These are phyloP conservation scores for Diplodia intermedia DNA, from an alignment of 2,329 filamentous ascomycete species.

Conservation along the genomic window DNA sequence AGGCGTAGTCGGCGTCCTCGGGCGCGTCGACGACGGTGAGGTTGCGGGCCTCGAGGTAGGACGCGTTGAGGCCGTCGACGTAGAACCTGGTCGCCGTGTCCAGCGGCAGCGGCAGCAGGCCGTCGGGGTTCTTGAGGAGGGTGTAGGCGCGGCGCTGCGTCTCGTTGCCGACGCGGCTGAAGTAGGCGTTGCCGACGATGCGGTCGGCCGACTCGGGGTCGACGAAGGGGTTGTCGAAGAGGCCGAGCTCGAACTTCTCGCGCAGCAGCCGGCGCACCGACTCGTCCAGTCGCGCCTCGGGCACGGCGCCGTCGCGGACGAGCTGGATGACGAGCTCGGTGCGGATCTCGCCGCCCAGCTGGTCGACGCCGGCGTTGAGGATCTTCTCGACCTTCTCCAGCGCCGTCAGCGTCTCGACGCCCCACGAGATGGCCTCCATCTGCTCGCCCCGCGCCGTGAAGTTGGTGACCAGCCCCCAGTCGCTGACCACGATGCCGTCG, in stretches of 20 bases:
- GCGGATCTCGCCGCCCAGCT: conserved; percentile 59
- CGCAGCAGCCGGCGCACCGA: conserved; percentile 56
- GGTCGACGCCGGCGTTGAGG: conserved; percentile 60
- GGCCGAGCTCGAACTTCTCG: conserved; percentile 60
- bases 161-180: conserved; percentile 48
- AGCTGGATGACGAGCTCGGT: conserved; percentile 59
- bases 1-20: conserved; percentile 51
- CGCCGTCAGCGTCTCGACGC: conserved; percentile 55
- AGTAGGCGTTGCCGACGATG: conserved; percentile 56
- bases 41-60: conserved; percentile 43
- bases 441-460: conserved; percentile 51
- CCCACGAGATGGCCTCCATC: conserved; percentile 60
- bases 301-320: conserved; percentile 51
- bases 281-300: conserved; percentile 55
- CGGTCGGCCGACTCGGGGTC: conserved; percentile 52
- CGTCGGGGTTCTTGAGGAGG: conserved; percentile 47
- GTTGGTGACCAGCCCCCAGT: conserved; percentile 62
- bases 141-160: conserved; percentile 49
- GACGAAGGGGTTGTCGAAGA: conserved; percentile 61
- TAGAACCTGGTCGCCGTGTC: conserved; percentile 43
- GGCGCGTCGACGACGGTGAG: conserved; percentile 46
- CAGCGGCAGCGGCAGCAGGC: conserved; percentile 41
- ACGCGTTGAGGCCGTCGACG: conserved; percentile 46
- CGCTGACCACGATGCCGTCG: conserved; percentile 59
- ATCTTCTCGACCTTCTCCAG: conserved; percentile 53